Percentiles rank a stretch among this genome's conserved stretches.
Evolutionary conservation across 495 filamentous ascomycete species (phyloP).

Genomic region (Elasticomyces elasticus): DNA sequence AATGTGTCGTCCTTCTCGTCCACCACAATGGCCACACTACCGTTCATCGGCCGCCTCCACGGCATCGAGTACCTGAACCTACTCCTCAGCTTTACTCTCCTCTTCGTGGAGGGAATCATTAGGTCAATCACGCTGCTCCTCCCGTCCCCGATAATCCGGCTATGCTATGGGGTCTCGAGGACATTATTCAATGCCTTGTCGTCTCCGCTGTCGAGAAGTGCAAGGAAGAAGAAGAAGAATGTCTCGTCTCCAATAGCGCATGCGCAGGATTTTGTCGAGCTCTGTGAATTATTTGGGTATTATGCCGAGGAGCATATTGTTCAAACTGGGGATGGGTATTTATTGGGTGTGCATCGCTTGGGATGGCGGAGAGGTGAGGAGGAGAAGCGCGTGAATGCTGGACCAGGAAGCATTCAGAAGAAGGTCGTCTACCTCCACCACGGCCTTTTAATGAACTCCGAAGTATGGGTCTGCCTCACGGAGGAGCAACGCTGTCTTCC

Average conservation of each 20-base stretch:
- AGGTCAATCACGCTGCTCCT: slow-evolving; percentile 83
- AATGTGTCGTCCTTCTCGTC: no score
- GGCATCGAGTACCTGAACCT: slow-evolving; percentile 75
- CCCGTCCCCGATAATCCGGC: slow-evolving; percentile 64
- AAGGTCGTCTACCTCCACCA: slow-evolving; percentile 92
- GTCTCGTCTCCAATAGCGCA: slow-evolving; percentile 39
- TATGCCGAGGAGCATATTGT: slow-evolving; percentile 92
- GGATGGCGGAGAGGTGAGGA: slow-evolving; percentile 76
- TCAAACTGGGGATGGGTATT: slow-evolving; percentile 86
- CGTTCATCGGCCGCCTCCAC: slow-evolving; percentile 74
- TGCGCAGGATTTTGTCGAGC: slow-evolving; percentile 82
- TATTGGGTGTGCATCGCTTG: slow-evolving; percentile 81
- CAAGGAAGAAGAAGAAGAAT: slow-evolving; percentile 47
- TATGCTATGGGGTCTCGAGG: slow-evolving; percentile 76
- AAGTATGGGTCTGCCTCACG: slow-evolving; percentile 92
- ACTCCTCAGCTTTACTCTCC: slow-evolving; percentile 66
- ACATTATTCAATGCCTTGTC: slow-evolving; percentile 71
- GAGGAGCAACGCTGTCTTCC: slow-evolving; percentile 77
- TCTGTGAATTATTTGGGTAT: slow-evolving; percentile 82
- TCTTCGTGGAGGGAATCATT: slow-evolving; percentile 69
- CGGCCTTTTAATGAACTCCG: slow-evolving; percentile 94
- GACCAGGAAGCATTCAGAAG: slow-evolving; percentile 56
- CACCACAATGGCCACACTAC: slow-evolving; percentile 57
- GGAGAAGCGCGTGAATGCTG: slow-evolving; percentile 58
- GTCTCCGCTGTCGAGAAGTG: slow-evolving; percentile 54